Conservation (phyloP, 148 eudicot genomes). For the Dianthus caryophyllus region DNA sequence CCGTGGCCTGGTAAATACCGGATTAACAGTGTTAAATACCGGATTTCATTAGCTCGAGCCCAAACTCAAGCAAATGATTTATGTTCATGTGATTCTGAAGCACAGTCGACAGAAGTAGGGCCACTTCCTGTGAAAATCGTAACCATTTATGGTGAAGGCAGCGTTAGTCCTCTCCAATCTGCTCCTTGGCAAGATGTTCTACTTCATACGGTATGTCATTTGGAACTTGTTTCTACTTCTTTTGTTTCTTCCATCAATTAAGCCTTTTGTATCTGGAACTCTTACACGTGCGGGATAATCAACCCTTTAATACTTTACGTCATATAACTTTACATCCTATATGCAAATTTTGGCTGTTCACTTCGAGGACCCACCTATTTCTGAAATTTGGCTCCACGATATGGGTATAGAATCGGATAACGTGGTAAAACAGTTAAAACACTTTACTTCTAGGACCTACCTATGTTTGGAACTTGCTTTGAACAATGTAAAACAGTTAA, state of each 20-base stretch:
- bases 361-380: too few relatives aligned
- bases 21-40: conserved; percentile 1
- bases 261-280: background rate
- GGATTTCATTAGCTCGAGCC: conserved; percentile 11
- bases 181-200: conserved; percentile 76
- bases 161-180: conserved; percentile 67
- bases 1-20: background rate
- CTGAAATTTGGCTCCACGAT: background rate
- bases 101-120: background rate
- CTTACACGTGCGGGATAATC: background rate
- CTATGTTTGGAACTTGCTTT: background rate
- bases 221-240: background rate
- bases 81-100: conserved; percentile 17
- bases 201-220: conserved; percentile 64
- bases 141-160: conserved; percentile 58
- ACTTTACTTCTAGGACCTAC: too few relatives aligned
- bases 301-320: background rate
- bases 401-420: too few relatives aligned
- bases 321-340: too few relatives aligned
- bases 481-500: background rate
- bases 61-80: background rate
- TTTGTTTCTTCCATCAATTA: background rate
- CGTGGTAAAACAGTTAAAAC: too few relatives aligned
- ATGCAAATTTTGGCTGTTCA: too few relatives aligned
- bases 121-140: conserved; percentile 50